Conservation (phyloP, 257 asterid species). For the Nicotiana benthamiana region DNA sequence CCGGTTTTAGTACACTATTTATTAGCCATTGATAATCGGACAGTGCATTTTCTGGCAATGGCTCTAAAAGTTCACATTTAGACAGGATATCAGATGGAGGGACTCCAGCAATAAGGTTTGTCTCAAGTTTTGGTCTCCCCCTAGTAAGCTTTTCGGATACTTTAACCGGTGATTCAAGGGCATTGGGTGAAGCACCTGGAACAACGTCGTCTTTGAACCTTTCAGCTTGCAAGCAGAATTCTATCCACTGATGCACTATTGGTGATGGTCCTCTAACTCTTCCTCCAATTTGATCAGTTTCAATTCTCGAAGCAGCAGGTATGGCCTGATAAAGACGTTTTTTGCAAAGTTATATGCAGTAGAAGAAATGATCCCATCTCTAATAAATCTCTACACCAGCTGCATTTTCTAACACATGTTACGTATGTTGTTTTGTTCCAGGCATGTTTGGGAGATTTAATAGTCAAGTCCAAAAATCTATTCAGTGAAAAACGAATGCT, state of each 20-base stretch:
- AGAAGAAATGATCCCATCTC: background rate
- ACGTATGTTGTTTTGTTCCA: background rate
- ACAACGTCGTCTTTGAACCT: constrained; percentile 58
- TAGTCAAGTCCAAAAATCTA: background rate
- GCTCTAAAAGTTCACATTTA: constrained; percentile 72
- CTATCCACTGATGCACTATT: constrained; percentile 70
- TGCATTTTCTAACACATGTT: background rate
- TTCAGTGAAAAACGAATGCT: background rate
- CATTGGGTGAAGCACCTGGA: constrained; percentile 69
- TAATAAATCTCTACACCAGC: background rate
- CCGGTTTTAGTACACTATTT: constrained; percentile 34
- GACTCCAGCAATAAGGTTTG: constrained; percentile 47
- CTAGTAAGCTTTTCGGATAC: constrained; percentile 19
- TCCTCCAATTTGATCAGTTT: constrained; percentile 62
- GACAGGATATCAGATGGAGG: constrained; percentile 72
- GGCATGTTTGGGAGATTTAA: background rate
- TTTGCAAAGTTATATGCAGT: background rate
- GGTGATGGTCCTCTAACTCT: constrained; percentile 89
- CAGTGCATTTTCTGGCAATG: constrained; percentile 54
- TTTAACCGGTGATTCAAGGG: constrained; percentile 31
- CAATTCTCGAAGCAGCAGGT: constrained; percentile 55
- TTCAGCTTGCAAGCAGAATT: constrained; percentile 73
- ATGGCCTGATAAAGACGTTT: constrained; percentile 38
- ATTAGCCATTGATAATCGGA: constrained; percentile 65
- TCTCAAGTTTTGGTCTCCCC: constrained; percentile 66